These are phyloP conservation scores for Guillardia theta DNA, from an alignment of 78 protist genomes.

Conservation along the genomic window DNA sequence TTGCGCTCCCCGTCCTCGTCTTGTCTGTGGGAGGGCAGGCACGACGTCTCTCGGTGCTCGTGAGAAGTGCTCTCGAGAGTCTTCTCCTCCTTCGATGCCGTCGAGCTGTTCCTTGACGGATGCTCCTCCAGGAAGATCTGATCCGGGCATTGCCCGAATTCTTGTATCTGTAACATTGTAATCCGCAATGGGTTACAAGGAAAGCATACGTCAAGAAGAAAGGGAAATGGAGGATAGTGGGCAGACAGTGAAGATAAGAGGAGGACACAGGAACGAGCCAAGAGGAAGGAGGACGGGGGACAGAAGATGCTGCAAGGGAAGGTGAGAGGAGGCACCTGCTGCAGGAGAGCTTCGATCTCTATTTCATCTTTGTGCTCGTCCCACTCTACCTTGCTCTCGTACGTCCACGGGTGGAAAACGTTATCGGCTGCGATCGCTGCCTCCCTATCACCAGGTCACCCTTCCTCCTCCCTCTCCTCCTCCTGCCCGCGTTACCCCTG, in stretches of 20 bases:
- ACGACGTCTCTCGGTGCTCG: neutral
- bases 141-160: constrained; percentile 96
- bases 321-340: too few species aligned
- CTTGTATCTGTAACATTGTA: constrained; percentile 60
- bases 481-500: neutral
- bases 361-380: too few species aligned
- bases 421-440: neutral
- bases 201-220: too few species aligned
- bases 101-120: neutral
- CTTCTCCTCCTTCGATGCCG: too few species aligned
- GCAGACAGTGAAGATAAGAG: too few species aligned
- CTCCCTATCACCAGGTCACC: neutral
- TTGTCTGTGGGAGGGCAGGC: neutral
- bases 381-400: constrained; percentile 85
- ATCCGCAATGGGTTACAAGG: neutral
- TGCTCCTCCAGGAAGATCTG: constrained; percentile 67
- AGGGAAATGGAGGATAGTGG: too few species aligned
- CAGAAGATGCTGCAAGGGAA: too few species aligned
- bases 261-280: too few species aligned
- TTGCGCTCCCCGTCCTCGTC: neutral
- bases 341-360: too few species aligned
- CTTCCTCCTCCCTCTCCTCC: neutral
- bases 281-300: too few species aligned
- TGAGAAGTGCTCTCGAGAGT: neutral
- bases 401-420: constrained; percentile 87